phyloP scores from a whole-genome alignment of 495 filamentous ascomycete genomes.

The Neurospora sp. region DNA sequence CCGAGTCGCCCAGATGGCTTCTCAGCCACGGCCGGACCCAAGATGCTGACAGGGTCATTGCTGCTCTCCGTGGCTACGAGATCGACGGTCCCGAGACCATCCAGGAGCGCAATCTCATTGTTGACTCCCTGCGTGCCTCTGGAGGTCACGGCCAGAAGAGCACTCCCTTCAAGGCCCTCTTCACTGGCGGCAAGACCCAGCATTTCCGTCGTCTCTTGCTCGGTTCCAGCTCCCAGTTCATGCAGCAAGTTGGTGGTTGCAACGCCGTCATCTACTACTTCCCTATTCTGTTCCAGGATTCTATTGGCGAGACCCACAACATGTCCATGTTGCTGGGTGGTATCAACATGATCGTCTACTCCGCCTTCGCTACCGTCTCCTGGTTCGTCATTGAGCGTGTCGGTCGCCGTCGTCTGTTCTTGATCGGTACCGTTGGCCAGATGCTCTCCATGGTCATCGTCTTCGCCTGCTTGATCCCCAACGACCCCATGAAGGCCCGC shows the following conservation, averaged over 20 bases:
- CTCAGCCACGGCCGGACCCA: constrained; percentile 54
- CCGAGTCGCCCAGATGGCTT: constrained; percentile 70
- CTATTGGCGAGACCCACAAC: constrained; percentile 45
- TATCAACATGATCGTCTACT: constrained; percentile 71
- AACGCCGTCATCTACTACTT: constrained; percentile 84
- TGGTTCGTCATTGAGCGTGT: constrained; percentile 74
- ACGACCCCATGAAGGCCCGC: constrained; percentile 40
- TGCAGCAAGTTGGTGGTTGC: constrained; percentile 69
- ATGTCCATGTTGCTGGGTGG: constrained; percentile 64
- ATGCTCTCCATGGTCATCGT: constrained; percentile 62
- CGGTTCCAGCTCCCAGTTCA: constrained; percentile 54
- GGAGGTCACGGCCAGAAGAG: constrained; percentile 42
- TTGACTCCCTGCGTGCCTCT: constrained; percentile 55
- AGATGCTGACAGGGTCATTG: constrained; percentile 59
- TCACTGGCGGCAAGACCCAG: constrained; percentile 54
- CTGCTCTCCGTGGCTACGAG: constrained; percentile 53
- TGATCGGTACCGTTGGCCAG: constrained; percentile 60
- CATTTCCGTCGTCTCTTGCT: constrained; percentile 54
- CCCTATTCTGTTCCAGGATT: constrained; percentile 62
- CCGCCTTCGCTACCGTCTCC: constrained; percentile 63
- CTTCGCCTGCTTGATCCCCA: constrained; percentile 62
- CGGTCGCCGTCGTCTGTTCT: constrained; percentile 61
- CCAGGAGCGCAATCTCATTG: constrained; percentile 50
- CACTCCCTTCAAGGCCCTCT: constrained; percentile 45
- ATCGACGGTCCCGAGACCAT: constrained; percentile 45